Conservation (phyloP, 2,329 filamentous ascomycete genomes). For the Keithomyces neogunnii region DNA sequence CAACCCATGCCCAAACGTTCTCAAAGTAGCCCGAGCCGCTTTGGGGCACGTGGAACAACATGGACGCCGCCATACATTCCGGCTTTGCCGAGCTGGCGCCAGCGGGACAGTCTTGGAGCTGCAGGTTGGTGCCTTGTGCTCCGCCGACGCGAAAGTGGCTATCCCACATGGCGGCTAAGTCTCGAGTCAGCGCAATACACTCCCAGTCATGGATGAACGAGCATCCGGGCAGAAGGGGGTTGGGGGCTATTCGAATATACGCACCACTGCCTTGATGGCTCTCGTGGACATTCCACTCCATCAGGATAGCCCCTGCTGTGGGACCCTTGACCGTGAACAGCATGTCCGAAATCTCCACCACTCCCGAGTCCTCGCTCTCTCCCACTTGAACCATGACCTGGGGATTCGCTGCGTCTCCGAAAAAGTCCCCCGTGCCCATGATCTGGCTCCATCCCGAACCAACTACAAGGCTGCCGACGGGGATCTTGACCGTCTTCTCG, state of each 20-base stretch:
- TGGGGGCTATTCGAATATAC: no score
- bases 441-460: slow-evolving; percentile 39
- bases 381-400: not conserved
- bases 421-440: slow-evolving; percentile 35
- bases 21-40: slow-evolving; percentile 39
- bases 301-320: no score
- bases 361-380: no score
- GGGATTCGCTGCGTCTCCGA: not conserved
- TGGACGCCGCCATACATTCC: slow-evolving; percentile 51
- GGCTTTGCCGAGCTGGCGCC: slow-evolving; percentile 21
- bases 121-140: slow-evolving; percentile 12
- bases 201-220: no score
- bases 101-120: slow-evolving; percentile 14
- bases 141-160: slow-evolving; percentile 39
- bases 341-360: no score
- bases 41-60: slow-evolving; percentile 37
- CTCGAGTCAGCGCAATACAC: not conserved
- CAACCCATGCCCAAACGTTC: slow-evolving; percentile 57
- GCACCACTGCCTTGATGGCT: slow-evolving; percentile 16
- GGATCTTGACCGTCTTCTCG: slow-evolving; percentile 35
- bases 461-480: slow-evolving; percentile 33
- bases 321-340: no score
- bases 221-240: no score
- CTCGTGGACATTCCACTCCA: slow-evolving; percentile 25
- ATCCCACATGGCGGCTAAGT: slow-evolving; percentile 14